Base-by-base conservation (phyloP, 1,139 yeast genomes). In the Hansenula sp. region DNA sequence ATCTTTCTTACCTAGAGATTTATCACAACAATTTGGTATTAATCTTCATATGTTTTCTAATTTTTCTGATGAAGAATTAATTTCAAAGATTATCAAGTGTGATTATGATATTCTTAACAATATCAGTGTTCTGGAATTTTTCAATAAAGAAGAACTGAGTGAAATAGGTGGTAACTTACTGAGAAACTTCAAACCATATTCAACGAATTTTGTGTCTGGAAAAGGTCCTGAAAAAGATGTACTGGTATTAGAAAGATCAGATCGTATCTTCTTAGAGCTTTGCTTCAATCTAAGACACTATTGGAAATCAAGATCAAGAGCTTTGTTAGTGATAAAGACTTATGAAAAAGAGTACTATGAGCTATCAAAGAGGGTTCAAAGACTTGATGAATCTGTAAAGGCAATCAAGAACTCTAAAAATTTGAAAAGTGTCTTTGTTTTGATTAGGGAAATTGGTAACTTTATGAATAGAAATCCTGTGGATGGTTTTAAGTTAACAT, bases 401-500 rank as follows among this genome's bases (percentile, higher is more conserved):
- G 69, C 77, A 31, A 68, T 90, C n/a, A 67, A 71, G 39, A 66
- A 72, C 9, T 86, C 95, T 0, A 70, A 70, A n/a, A 74, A 78
- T 35, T 72, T 92, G 52, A 75, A 78, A 47, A 74, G 76, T 44
- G 75, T 90, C 10, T 68, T 92, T 43, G 83, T 82, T 36, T 75
- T 92, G 32, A 86, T 92, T 40, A 73, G 89, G 48, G 82, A 84
- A 17, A 82, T 92, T 44, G 98, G 97, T 19, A 92, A 92, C 57
- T 89, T 81, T 56, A 92, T 92, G 97, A 92, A 92, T 60, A 95
- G 87, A 55, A 89, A 85, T 55, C 82, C 82, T 51, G 97, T 95
- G 0, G 64, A 73, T 41, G 98, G 97, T 1, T 89, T 92, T 66
- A 82, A 79, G 53, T 67, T 92, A 33, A 85, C 87, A 27, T 85